Base-by-base conservation (phyloP, 495 filamentous ascomycete species). In the Thermothielavioides terrestris region DNA sequence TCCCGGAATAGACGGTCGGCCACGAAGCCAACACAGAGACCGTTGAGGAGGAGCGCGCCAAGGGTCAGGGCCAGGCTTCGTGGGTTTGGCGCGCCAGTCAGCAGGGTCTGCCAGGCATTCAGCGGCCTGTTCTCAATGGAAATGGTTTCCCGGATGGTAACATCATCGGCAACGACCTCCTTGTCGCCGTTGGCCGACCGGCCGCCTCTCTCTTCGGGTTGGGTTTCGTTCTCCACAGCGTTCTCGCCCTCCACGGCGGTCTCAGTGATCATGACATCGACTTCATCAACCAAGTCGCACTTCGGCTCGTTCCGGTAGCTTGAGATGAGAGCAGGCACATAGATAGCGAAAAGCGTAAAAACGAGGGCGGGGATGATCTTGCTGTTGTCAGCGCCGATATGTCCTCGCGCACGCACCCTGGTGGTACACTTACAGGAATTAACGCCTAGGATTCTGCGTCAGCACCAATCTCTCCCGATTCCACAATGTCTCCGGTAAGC, bases 41-140 rank as follows among this genome's bases (percentile, higher is more conserved):
- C 50, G 62, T 96, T 97, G 59, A 92, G 77, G 20, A 78, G 57
- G 8, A 86, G 76, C 0, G 86, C 89, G 8, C 77, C 49, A n/a
- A 73, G 60, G 49, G 79, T 83, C 23, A 83, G 55, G 7, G 70
- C 55, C 27, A 75, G 65, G 26, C 74, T 79, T 17, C 74, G 79
- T 7, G 85, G 78, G 57, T 75, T 83, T 4, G 92, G 90, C 0
- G 83, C 69, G 4, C 91, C 92, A n/a, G 79, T 79, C 30, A 95
- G 64, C 10, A 95, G 68, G 1, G 83, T 86, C 49, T 73, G 73
- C 32, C 83, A 59, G 0, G 70, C 68, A 40, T 68, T 52, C 21
- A 73, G 38, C 59, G 63, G 59, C 23, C 48, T 30, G 30, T 72
- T 70, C 37, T 72, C 60, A 11, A 65, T 47, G 4, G 76, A 54